Evolutionary conservation across 2,329 filamentous ascomycete genomes (phyloP), one percentile per base, ranked within the genome.

Genomic region (Dothistroma septosporum): DNA sequence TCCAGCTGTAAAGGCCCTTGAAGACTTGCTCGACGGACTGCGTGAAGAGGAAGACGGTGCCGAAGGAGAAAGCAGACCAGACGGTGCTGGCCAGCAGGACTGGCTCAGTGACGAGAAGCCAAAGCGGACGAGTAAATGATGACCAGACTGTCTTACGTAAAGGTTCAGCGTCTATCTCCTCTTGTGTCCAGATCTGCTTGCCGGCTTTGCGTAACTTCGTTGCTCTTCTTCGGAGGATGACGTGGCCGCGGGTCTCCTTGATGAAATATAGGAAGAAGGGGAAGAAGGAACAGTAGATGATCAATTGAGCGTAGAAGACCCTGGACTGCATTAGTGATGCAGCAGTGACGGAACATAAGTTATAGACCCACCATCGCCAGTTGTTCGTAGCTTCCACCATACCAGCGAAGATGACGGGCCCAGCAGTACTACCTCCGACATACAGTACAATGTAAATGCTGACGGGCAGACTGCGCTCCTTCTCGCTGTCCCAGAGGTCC

Each of bases 41-140:
- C 0, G 79, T 82, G 69, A 80, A 81, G 63, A 82, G 74, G 68
- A 79, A 82, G 21, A 80, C 75, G 1, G 74, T 77, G n/a, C 78
- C 78, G 54, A 79, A 73, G 60, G 75, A 74, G 59, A 82, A 79
- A 16, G 77, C 76, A 8, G 77, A 79, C 79, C 79, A 82, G 19
- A 82, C 60, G 1, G 79, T 80, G 52, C 78, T 76, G 52, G 75
- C 75, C 47, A 80, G 74, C 2, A 83, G 76, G 0, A 83, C 80
- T 2, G 76, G 76, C 69, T 83, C 80, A 1, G 80, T 83, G 64
- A 72, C 74, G 4, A 82, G 74, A 66, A 82, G 76, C 41, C 74
- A 73, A 14, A 71, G 48, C 0, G 76, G 75, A 10, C 75, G 65
- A 11, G 50, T n/a, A 12, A 53, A 3, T 11, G 50, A 33, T 35